Base-by-base conservation (phyloP, 495 filamentous ascomycete genomes). In the Penicillium malachiteum region DNA sequence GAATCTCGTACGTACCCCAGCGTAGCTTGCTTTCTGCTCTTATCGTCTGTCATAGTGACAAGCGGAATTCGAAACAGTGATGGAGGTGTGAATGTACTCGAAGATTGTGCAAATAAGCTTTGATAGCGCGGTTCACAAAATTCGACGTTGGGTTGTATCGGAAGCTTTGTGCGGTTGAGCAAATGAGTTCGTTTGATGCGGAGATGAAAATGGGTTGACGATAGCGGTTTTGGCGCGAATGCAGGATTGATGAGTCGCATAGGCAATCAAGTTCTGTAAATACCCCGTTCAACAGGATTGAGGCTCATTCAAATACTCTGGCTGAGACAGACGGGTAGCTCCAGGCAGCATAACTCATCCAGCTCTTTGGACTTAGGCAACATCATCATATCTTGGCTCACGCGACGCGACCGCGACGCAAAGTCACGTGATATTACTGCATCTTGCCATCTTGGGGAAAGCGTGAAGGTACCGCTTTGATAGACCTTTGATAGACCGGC, bases 1-100 rank as follows among this genome's bases (percentile, higher is more conserved):
- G 83, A 79, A 53, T 86, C 78, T 69, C 81, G 86, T 43, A 95
- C 93, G 78, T 96, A 97, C 93, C 91, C 91, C 67, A 97, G 71
- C 38, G 91, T 96, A 63, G 88, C 84, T 79, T 97, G 93, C 68
- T 92, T 96, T 13, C 64, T 55, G 44, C 63, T 66, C 59, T 74
- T 75, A 10, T 71, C 64, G 13, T 77, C 76, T 6, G 71, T 60
- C 76, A 78, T 78, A 43, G 39, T 67, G 45, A 11, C 14, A 7
- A 48, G 39, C 33, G 50, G 32, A 46, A 17, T 35, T 35, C 11
- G 31, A 16, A 4, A 11, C 35, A 1, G 14, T 7, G 35, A 40
- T 0, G 37, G 31, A n/a, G 7, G n/a, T 31, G 17, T 30, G 17
- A 44, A 10, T 21, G 3, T 12, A 13, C 16, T 16, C n/a, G n/a